Conservation (phyloP, 352 stramenopile species). For the Phytopythium boreale region DNA sequence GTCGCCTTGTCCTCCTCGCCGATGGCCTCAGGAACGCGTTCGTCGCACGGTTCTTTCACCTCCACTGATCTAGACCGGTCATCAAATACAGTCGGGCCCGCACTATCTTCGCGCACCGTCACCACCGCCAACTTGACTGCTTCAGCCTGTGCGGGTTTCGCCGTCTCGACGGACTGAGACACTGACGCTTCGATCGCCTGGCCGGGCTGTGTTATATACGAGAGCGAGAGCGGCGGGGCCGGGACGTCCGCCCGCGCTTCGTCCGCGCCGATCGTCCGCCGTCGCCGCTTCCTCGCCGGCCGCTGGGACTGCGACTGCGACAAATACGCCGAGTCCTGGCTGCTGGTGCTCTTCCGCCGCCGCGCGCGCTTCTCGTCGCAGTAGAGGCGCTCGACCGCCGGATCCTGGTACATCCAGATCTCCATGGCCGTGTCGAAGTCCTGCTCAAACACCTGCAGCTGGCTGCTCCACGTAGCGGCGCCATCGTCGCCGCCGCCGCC, state of each 20-base stretch:
- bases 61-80: too few relatives aligned
- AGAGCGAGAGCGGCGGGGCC: background rate
- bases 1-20: background rate
- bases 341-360: constrained; percentile 7
- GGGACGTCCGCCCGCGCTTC: background rate
- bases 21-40: background rate
- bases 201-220: background rate
- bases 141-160: background rate
- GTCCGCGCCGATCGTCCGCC: background rate
- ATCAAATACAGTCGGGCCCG: background rate
- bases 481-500: background rate
- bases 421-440: constrained; percentile 70
- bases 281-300: constrained; percentile 1
- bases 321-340: background rate
- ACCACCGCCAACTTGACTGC: background rate
- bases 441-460: constrained; percentile 52
- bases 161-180: background rate
- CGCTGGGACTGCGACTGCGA: constrained; percentile 7
- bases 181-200: background rate
- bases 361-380: constrained; percentile 15
- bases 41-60: background rate
- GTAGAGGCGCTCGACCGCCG: constrained; percentile 38
- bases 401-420: constrained; percentile 55
- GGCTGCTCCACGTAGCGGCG: constrained; percentile 9
- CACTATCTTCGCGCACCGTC: background rate